Evolutionary conservation across 441 rosid genomes (phyloP).

Genomic region (Pelargonium citronellum): DNA sequence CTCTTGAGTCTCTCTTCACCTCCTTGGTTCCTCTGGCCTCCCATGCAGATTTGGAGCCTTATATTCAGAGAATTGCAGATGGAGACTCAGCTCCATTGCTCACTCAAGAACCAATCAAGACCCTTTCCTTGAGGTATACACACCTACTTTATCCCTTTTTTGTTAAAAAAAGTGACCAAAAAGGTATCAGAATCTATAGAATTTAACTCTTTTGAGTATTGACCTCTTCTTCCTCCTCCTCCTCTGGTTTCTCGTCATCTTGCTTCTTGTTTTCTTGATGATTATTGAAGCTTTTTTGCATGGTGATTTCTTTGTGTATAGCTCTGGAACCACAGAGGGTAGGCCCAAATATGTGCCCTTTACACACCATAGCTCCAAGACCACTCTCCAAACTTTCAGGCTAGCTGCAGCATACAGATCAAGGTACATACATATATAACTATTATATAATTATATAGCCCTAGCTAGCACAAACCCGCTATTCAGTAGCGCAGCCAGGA

Average conservation of each 20-base stretch:
- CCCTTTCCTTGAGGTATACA: conserved; percentile 64
- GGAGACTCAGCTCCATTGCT: conserved; percentile 69
- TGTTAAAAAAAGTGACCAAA: no score
- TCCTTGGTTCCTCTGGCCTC: conserved; percentile 68
- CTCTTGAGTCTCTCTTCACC: conserved; percentile 55
- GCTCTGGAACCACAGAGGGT: conserved; percentile 95
- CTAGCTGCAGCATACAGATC: conserved; percentile 85
- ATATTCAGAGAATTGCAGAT: conserved; percentile 66
- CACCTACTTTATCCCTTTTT: background rate
- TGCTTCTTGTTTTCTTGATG: background rate
- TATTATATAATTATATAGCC: no score
- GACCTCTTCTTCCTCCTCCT: no score
- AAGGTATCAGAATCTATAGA: no score
- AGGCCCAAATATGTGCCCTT: conserved; percentile 76
- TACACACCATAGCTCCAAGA: conserved; percentile 59
- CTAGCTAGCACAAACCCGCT: no score
- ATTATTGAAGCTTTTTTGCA: background rate
- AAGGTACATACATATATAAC: conserved; percentile 30
- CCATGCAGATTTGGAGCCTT: conserved; percentile 79
- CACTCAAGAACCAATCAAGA: conserved; percentile 56
- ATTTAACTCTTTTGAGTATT: no score
- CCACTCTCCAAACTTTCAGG: conserved; percentile 66
- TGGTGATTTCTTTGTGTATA: conserved; percentile 17
- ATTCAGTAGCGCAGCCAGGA: no score
- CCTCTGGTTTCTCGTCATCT: no score